Conservation (phyloP, 148 eudicot genomes). For the Nyssa sinensis region DNA sequence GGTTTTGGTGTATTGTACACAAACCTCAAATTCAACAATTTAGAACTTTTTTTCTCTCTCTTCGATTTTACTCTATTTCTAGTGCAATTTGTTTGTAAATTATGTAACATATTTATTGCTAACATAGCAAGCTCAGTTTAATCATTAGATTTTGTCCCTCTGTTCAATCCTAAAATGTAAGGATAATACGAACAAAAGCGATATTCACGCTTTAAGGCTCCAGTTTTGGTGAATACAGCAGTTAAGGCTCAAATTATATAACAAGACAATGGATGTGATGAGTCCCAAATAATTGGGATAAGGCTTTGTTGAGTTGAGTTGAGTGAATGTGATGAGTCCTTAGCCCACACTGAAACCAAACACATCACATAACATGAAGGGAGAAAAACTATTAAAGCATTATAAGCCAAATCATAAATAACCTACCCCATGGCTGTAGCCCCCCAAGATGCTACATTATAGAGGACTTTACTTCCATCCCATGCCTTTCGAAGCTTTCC, state of each 20-base stretch:
- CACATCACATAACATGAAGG: not conserved
- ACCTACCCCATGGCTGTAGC: constrained; percentile 97
- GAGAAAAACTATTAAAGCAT: not conserved
- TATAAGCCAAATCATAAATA: not conserved
- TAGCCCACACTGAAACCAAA: not conserved
- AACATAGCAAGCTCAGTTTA: not conserved
- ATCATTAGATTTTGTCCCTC: not conserved
- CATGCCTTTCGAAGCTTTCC: constrained; percentile 97
- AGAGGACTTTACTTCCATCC: constrained; percentile 89
- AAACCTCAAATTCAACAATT: not conserved
- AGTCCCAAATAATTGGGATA: too few species aligned
- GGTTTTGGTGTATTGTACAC: not conserved
- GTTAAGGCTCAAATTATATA: not conserved
- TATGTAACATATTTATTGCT: not conserved
- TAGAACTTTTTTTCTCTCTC: not conserved
- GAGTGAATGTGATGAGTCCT: too few species aligned
- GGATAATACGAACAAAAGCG: not conserved
- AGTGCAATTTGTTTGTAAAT: not conserved
- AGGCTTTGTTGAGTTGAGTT: too few species aligned
- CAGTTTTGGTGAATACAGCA: not conserved
- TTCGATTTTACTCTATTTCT: not conserved
- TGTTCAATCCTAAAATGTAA: not conserved
- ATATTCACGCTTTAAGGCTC: not conserved
- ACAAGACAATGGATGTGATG: not conserved
- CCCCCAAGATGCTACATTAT: constrained; percentile 98